Evolutionary conservation across 2,329 filamentous ascomycete genomes (phyloP), one percentile per base, ranked within the genome.

Genomic region (Colletotrichum plurivorum): DNA sequence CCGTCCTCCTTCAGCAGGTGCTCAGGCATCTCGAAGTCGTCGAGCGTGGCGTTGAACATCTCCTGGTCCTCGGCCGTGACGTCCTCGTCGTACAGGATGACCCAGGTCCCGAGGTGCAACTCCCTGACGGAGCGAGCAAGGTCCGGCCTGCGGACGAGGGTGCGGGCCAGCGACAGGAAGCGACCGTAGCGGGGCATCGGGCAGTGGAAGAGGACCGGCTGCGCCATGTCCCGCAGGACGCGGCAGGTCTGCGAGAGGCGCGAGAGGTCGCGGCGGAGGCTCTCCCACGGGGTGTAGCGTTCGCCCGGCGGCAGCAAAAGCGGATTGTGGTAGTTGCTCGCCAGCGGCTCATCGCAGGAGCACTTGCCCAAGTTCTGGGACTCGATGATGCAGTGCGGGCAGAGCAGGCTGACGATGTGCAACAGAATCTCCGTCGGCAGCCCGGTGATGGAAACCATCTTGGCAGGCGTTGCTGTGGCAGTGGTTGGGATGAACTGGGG

Each of bases 141-240:
- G 16, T 63, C 60, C 9, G 9, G 60, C 18, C 51, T 43, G 12
- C 15, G n/a, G 39, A 36, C 52, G 60, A 63, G 51, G 12, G 60
- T 63, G 22, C 49, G 51, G 4, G 52, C 60, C 12, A 63, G 60
- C n/a, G 39, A 15, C 2, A 63, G 49, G 12, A 22, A 16, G 7
- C 22, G 20, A 39, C 49, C 60, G n/a, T 15, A 12, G 15, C 41
- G 13, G 41, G 51, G 7, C 13, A 20, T n/a, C 22, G 60, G 60
- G 27, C 60, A 46, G 60, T 63, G 60, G 20, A 56, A 56, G 4
- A 63, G 60, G 6, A 56, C 39, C 4, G 60, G 49, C 13, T 63
- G 60, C 4, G 36, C 60, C 22, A 63, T 2, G 7, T 36, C 22
- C 18, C 51, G 60, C 4, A 63, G 6, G 5, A 51, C 7, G n/a